phyloP scores from a whole-genome alignment of 352 stramenopile species.

The Phytophthora rubi region DNA sequence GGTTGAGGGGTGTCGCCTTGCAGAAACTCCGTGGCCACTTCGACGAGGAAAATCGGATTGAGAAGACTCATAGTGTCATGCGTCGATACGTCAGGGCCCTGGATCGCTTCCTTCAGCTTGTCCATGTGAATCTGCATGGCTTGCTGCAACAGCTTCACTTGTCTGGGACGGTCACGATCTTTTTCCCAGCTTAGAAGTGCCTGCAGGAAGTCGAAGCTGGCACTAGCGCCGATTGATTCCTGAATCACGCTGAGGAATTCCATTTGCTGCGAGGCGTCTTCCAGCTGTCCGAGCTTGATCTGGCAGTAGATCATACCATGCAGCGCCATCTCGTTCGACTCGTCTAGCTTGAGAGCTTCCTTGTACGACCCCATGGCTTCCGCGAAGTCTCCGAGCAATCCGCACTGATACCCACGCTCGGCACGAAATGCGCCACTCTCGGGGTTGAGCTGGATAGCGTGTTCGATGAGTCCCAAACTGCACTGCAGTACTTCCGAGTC shows the following conservation, averaged over 20 bases:
- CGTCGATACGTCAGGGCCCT: slow-evolving; percentile 66
- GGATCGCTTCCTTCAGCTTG: slow-evolving; percentile 69
- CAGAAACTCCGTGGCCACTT: slow-evolving; percentile 86
- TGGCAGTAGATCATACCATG: slow-evolving; percentile 93
- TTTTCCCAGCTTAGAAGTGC: slow-evolving; percentile 87
- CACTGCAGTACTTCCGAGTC: slow-evolving; percentile 76
- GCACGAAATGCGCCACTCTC: slow-evolving; percentile 70
- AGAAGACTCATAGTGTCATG: slow-evolving; percentile 81
- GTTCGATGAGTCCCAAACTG: slow-evolving; percentile 72
- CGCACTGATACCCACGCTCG: slow-evolving; percentile 83
- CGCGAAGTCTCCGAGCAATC: slow-evolving; percentile 72
- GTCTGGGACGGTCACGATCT: slow-evolving; percentile 65
- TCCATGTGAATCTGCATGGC: slow-evolving; percentile 87
- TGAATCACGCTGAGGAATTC: slow-evolving; percentile 93
- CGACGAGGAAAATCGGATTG: slow-evolving; percentile 90
- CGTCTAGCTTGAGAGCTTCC: slow-evolving; percentile 85
- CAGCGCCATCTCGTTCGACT: slow-evolving; percentile 89
- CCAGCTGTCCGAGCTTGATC: slow-evolving; percentile 85
- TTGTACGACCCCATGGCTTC: slow-evolving; percentile 89
- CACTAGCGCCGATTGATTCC: slow-evolving; percentile 81
- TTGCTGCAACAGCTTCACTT: slow-evolving; percentile 78
- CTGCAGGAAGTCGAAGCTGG: slow-evolving; percentile 86
- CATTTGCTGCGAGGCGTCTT: slow-evolving; percentile 92
- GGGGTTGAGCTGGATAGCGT: slow-evolving; percentile 65
- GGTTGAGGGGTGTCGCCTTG: slow-evolving; percentile 40